Conservation (phyloP, 2,329 filamentous ascomycete genomes). For the Fusarium subglutinans region DNA sequence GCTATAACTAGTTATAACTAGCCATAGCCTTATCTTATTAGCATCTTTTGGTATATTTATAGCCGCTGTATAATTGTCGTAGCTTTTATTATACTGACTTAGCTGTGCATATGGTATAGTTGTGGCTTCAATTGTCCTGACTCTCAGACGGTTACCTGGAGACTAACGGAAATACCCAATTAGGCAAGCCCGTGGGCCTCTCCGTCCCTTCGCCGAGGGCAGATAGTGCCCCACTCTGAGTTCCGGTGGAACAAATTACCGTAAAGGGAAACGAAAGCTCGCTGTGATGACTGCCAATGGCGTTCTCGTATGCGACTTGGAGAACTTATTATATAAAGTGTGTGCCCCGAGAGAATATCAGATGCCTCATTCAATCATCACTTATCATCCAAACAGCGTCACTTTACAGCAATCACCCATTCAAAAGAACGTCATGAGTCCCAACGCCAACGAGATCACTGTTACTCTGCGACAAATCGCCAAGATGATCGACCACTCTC, state of each 20-base stretch:
- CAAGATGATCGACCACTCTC: slow-evolving; percentile 68
- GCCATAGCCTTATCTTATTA: too few relatives aligned
- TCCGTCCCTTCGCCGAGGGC: too few relatives aligned
- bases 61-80: too few relatives aligned
- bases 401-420: fast-evolving
- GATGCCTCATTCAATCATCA: fast-evolving
- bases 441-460: slow-evolving; percentile 36
- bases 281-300: fast-evolving
- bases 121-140: too few relatives aligned
- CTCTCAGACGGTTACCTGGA: too few relatives aligned
- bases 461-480: slow-evolving; percentile 59
- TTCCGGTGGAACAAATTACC: background rate
- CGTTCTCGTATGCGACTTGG: background rate
- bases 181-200: background rate
- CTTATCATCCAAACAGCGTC: fast-evolving
- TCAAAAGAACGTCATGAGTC: background rate
- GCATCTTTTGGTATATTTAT: too few relatives aligned
- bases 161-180: background rate
- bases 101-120: too few relatives aligned
- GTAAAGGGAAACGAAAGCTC: fast-evolving
- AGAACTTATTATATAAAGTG: fast-evolving
- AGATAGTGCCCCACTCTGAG: background rate
- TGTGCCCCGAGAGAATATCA: fast-evolving
- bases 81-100: too few relatives aligned
- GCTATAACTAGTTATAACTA: too few relatives aligned